These are phyloP conservation scores for Kandelia obovata DNA, from an alignment of 345 rosid genomes.

Conservation along the genomic window DNA sequence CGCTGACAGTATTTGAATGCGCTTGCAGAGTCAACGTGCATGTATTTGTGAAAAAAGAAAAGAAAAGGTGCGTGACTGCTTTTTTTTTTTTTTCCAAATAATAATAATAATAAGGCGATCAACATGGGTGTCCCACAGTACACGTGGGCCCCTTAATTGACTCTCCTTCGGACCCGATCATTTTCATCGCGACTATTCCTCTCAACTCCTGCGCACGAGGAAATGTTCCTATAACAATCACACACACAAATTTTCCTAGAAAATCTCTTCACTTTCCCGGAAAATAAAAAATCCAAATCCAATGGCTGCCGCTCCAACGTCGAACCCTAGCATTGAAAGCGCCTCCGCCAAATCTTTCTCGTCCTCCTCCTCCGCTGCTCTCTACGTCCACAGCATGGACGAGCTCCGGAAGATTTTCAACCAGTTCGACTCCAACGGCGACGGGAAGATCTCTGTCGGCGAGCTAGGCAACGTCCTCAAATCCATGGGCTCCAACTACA, in stretches of 20 bases:
- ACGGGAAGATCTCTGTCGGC: slow-evolving; percentile 74
- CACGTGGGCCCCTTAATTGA: too few species aligned
- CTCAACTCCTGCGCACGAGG: too few species aligned
- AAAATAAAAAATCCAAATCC: background rate
- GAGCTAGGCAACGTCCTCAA: slow-evolving; percentile 68
- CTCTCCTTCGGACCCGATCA: too few species aligned
- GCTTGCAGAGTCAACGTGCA: too few species aligned
- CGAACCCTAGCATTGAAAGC: background rate
- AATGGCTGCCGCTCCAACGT: background rate
- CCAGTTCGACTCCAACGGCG: slow-evolving; percentile 77
- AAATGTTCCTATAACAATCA: background rate
- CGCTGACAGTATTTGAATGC: too few species aligned
- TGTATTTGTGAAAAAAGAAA: too few species aligned
- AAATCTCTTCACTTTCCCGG: background rate
- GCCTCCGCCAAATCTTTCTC: background rate
- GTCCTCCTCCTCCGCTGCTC: background rate
- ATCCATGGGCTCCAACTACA: slow-evolving; percentile 53
- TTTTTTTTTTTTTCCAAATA: too few species aligned
- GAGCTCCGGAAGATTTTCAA: slow-evolving; percentile 65
- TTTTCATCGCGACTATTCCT: too few species aligned
- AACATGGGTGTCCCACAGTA: too few species aligned
- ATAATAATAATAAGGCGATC: too few species aligned
- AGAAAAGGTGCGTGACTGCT: too few species aligned
- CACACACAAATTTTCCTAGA: background rate
- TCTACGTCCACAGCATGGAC: slow-evolving; percentile 14